A percentile compares a stretch with the other conserved stretches of the same genome.
phyloP scores from a whole-genome alignment of 2,329 filamentous ascomycete species.

The Apiospora koreana region DNA sequence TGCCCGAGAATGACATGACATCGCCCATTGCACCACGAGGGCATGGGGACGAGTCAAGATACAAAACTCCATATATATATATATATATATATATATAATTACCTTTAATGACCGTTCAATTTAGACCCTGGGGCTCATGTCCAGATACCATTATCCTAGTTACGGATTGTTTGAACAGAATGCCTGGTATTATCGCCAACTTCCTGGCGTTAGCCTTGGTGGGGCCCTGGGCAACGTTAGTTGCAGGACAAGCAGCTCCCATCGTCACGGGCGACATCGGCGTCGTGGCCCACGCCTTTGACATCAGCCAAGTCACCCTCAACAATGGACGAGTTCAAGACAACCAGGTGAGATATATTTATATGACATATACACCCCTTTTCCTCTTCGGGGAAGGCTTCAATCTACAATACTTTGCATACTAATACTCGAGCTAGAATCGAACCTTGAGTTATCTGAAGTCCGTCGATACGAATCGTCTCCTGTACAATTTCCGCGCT shows the following conservation, averaged over 20 bases:
- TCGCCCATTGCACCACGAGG: not conserved
- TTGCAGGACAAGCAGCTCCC: slow-evolving; percentile 26
- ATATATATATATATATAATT: not conserved
- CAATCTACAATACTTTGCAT: too few relatives aligned
- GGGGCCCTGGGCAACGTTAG: not conserved
- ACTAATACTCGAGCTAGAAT: slow-evolving; percentile 32
- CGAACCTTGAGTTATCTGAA: slow-evolving; percentile 49
- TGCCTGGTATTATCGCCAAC: not conserved
- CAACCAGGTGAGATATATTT: slow-evolving; percentile 32
- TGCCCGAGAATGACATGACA: not conserved
- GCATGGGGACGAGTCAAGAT: too few relatives aligned
- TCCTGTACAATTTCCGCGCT: slow-evolving; percentile 50
- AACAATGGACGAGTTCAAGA: slow-evolving; percentile 40
- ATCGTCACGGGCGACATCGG: slow-evolving; percentile 31
- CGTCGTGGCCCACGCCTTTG: slow-evolving; percentile 37
- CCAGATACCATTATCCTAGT: not conserved
- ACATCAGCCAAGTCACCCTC: slow-evolving; percentile 41
- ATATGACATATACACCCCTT: not conserved
- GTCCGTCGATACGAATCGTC: slow-evolving; percentile 43
- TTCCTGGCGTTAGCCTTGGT: not conserved
- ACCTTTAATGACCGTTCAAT: not conserved
- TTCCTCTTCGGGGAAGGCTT: not conserved
- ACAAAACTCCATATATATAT: too few relatives aligned
- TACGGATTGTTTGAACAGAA: not conserved
- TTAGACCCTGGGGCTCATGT: fast-evolving